Base-by-base conservation (phyloP, 768 basidiomycete species). In the Podaxis pistillaris region DNA sequence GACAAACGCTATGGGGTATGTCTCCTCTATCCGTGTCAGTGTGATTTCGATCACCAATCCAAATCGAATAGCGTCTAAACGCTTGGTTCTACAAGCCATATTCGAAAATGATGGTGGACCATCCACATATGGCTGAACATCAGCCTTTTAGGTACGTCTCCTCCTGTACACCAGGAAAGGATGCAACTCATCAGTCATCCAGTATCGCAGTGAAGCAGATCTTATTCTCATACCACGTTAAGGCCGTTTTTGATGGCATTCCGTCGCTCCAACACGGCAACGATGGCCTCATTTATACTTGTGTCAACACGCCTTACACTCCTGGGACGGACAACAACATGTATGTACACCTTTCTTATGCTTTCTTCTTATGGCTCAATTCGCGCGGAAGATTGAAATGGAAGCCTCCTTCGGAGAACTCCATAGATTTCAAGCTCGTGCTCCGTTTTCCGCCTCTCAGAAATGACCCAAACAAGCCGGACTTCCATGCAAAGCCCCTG, bases 401-500 rank as follows among this genome's bases (percentile, higher is more conserved):
- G 97, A 99, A 99, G 74, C 95, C 96, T 1, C 95, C 97, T 0
- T 92, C 90, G 1, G 96, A 98, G 71, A 99, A 99, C 72, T 96
- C 95, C 1, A 90, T 98, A 68, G 97, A 99, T 74, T 98, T 99
- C 81, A 94, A 94, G 73, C 88, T 98, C 30, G 84, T 95, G 54
- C 79, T 99, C n/a, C 89, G 94, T 36, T 99, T 98, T 73, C 95
- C 96, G 0, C 86, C 94, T 1, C 73, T 76, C 3, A 71, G 72
- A 15, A 75, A 76, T 24, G 74, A 87, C 56, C 80, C 84, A 0
- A 67, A 75, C 6, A 75, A 86, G 68, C 91, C 94, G 0, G 94
- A 98, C 69, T 90, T 89, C 66, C 80, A 79, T 63, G 88, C 88
- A 11, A 98, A 95, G 72, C 97, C 97, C 1, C 71, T 90, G 3